Percentiles rank a stretch among this genome's conserved stretches.
Conservation (phyloP, 2,329 filamentous ascomycete species). For the Ophiostoma novo-ulmi region DNA sequence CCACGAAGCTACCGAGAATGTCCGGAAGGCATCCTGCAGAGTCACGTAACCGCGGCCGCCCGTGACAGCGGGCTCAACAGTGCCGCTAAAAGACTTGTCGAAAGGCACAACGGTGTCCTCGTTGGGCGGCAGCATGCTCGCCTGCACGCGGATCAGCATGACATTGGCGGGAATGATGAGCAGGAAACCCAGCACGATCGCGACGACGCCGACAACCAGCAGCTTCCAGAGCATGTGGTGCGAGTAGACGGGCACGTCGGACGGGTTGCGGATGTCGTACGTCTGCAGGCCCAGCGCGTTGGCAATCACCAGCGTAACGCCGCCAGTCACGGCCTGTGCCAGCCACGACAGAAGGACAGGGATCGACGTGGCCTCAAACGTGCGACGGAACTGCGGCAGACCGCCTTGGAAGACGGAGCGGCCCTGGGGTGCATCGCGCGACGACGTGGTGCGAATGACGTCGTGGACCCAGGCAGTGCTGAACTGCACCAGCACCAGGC, state of each 20-base stretch:
- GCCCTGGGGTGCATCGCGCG: conserved; percentile 34
- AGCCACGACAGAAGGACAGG: conserved; percentile 62
- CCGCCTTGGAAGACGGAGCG: conserved; percentile 60
- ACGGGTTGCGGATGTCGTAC: conserved; percentile 37
- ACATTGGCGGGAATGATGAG: conserved; percentile 71
- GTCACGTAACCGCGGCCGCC: conserved; percentile 66
- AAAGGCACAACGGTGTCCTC: conserved; percentile 84
- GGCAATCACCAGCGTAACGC: conserved; percentile 46
- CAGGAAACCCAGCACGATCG: conserved; percentile 52
- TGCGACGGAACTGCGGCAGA: conserved; percentile 58
- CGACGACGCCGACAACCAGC: conserved; percentile 42
- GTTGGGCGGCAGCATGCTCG: conserved; percentile 75
- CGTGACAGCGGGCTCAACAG: conserved; percentile 68
- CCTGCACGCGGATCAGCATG: conserved; percentile 75
- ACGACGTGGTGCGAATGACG: conserved; percentile 61
- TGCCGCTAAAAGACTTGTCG: conserved; percentile 77
- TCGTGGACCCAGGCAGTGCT: conserved; percentile 79
- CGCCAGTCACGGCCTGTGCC: conserved; percentile 46
- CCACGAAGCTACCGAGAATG: conserved; percentile 68
- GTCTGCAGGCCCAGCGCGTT: conserved; percentile 45
- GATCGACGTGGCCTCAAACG: conserved; percentile 63
- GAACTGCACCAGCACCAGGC: conserved; percentile 60
- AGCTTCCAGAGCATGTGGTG: conserved; percentile 43
- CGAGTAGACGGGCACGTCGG: conserved; percentile 37
- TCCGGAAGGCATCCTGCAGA: conserved; percentile 71